These are phyloP conservation scores for Citrus glauca DNA, from an alignment of 345 rosid genomes.

Conservation along the genomic window DNA sequence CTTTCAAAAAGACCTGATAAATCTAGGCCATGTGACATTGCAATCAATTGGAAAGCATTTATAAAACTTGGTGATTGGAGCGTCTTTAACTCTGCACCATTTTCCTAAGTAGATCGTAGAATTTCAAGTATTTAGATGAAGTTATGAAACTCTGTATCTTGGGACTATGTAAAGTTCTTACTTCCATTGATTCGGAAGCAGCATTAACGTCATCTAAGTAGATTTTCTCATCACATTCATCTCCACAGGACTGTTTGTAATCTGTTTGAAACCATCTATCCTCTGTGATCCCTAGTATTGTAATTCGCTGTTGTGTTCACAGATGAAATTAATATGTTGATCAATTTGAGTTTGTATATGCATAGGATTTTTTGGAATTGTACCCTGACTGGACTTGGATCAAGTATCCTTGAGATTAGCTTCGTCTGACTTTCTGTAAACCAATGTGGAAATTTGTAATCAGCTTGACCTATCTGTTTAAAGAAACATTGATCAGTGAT, in stretches of 20 bases:
- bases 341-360: neutral
- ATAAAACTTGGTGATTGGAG: constrained; percentile 61
- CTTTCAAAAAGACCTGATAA: constrained; percentile 87
- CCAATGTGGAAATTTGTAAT: constrained; percentile 57
- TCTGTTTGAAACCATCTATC: constrained; percentile 77
- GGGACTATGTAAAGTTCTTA: constrained; percentile 16
- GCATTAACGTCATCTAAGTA: constrained; percentile 46
- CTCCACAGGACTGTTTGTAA: constrained; percentile 49
- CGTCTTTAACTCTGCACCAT: constrained; percentile 34
- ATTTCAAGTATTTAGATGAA: constrained; percentile 32
- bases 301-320: constrained; percentile 49
- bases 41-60: constrained; percentile 88
- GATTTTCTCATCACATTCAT: constrained; percentile 31
- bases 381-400: constrained; percentile 65
- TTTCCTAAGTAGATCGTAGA: constrained; percentile 54
- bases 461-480: constrained; percentile 60
- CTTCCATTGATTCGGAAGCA: constrained; percentile 66
- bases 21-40: constrained; percentile 86
- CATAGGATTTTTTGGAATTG: neutral
- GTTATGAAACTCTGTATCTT: neutral
- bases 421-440: constrained; percentile 55
- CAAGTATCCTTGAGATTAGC: constrained; percentile 66
- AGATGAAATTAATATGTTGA: neutral
- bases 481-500: constrained; percentile 2
- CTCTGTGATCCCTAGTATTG: constrained; percentile 60